Percentiles rank a stretch among this genome's conserved stretches.
Conservation (phyloP, 1,284 basidiomycete genomes). For the Sanghuangporus sanghuang region DNA sequence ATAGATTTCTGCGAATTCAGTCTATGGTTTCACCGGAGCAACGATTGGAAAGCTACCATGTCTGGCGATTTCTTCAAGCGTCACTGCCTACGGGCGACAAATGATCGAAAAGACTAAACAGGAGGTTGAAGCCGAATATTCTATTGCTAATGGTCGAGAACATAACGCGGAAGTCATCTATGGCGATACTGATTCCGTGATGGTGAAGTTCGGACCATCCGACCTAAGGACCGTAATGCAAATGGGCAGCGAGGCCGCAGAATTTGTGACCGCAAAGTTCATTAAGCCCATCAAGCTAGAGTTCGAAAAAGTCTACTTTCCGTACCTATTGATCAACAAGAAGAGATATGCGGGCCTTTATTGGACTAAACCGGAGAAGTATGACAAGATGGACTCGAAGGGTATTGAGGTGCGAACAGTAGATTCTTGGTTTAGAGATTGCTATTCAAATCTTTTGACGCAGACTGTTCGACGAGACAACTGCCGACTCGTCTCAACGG, state of each 20-base stretch:
- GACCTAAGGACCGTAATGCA: slow-evolving; percentile 85
- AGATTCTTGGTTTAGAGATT: background rate
- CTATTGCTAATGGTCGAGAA: slow-evolving; percentile 76
- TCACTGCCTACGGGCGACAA: slow-evolving; percentile 90
- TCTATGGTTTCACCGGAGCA: slow-evolving; percentile 95
- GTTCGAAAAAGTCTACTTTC: slow-evolving; percentile 98
- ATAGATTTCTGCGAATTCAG: slow-evolving; percentile 94
- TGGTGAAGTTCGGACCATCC: slow-evolving; percentile 90
- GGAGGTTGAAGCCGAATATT: slow-evolving; percentile 89
- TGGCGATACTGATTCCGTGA: slow-evolving; percentile 97
- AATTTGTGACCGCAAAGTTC: slow-evolving; percentile 89
- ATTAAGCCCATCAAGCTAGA: slow-evolving; percentile 94
- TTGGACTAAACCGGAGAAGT: slow-evolving; percentile 91
- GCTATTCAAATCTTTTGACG: slow-evolving; percentile 2
- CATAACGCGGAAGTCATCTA: slow-evolving; percentile 93
- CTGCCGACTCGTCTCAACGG: slow-evolving; percentile 90
- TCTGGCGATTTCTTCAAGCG: slow-evolving; percentile 88
- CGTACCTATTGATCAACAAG: slow-evolving; percentile 94
- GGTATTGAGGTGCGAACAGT: slow-evolving; percentile 79
- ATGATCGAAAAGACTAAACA: slow-evolving; percentile 97
- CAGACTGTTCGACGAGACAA: slow-evolving; percentile 96
- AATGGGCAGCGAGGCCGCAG: slow-evolving; percentile 89
- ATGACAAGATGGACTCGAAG: slow-evolving; percentile 98
- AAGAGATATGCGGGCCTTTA: slow-evolving; percentile 96
- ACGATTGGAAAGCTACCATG: slow-evolving; percentile 94